Base-by-base conservation (phyloP, 2,329 filamentous ascomycete genomes). In the Kalaharituber pfeilii region DNA sequence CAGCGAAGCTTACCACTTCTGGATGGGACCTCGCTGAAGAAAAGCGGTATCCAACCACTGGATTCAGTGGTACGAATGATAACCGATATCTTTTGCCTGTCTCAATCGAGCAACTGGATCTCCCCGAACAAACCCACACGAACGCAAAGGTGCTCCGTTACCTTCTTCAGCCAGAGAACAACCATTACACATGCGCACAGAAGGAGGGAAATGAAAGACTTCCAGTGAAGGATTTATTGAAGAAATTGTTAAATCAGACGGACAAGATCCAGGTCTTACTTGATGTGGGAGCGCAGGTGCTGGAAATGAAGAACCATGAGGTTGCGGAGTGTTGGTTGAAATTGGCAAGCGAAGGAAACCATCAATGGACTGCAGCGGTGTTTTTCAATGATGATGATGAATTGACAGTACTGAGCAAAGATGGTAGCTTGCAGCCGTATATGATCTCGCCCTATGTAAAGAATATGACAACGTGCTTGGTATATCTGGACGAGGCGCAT, bases 41-140 rank as follows among this genome's bases (percentile, higher is more conserved):
- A 25, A 33, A 52, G 28, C 18, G 56, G 39, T 62, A 67, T 1
- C 57, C 73, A 1, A 82, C 80, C 0, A 84, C 80, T 0, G 82
- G 82, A 0, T 86, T 87, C 63, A 82, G 78, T 6, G 82, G 82
- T 0, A 86, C 82, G 0, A 85, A 83, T 45, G 82, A 86, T 62
- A 78, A 75, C 20, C 70, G 73, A 33, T 68, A 66, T 0, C 69
- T 82, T 29, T 66, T 85, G 0, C 82, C 82, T 0, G 64, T 78
- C n/a, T 78, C 72, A 0, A 77, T 85, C 20, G 65, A 68, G 20
- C 80, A 85, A 51, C 66, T 75, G 0, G 80, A 86, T 56, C 69
- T 86, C 0, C 67, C 70, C 0, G 65, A 69, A 0, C 69, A 83
- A 0, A 62, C 66, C 0, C 76, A 81, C 49, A 83, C 79, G 0